phyloP scores from a whole-genome alignment of 176 grass and related monocot genomes.

The Oryza nivara region DNA sequence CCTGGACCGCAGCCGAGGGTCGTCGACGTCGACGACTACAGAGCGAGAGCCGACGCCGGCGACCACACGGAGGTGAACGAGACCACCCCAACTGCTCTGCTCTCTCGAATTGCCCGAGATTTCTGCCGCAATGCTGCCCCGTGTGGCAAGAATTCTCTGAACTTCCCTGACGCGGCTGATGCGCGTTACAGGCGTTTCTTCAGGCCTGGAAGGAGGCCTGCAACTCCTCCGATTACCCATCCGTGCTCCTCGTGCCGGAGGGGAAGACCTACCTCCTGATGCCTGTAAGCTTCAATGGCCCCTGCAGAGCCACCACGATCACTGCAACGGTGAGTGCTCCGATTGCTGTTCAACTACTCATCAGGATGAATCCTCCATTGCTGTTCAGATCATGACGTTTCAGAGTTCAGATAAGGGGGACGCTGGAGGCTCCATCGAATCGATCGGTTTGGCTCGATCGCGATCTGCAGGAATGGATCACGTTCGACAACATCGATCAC shows the following conservation, averaged over 20 bases:
- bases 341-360: background rate
- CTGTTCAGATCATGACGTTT: background rate
- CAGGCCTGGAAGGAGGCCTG: conserved; percentile 67
- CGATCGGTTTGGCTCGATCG: conserved; percentile 47
- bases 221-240: conserved; percentile 43
- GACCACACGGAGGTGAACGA: conserved; percentile 52
- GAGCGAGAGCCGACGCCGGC: conserved; percentile 37
- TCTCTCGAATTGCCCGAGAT: background rate
- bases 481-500: conserved; percentile 44
- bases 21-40: conserved; percentile 62
- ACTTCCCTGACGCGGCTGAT: background rate
- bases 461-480: conserved; percentile 54
- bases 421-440: conserved; percentile 65
- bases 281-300: conserved; percentile 64
- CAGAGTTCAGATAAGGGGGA: conserved; percentile 61
- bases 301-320: conserved; percentile 54
- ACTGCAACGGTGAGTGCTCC: conserved; percentile 60
- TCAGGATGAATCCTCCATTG: background rate
- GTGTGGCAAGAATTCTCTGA: background rate
- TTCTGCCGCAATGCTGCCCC: background rate
- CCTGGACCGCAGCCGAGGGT: conserved; percentile 25
- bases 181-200: conserved; percentile 58
- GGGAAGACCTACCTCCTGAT: conserved; percentile 61
- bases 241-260: conserved; percentile 41
- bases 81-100: background rate